Evolutionary conservation across 1,284 basidiomycete species (phyloP), one percentile per base, ranked within the genome.

Genomic region (Waitea zeae): DNA sequence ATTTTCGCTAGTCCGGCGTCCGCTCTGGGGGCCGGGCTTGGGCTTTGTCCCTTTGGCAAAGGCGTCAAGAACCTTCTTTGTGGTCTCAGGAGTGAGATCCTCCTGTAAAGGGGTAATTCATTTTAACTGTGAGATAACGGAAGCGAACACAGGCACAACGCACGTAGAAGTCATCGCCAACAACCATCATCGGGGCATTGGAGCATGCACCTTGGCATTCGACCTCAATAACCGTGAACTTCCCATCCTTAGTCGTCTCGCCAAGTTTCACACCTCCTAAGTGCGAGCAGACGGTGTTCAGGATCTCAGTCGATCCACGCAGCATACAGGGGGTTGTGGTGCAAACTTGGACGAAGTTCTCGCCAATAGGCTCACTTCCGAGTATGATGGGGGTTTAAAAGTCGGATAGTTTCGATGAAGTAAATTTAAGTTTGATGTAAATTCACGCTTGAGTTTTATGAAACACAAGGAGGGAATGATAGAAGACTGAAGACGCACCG

Each of bases 281-380:
- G 50, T 95, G 81, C 36, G 66, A 57, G 54, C 86, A 77, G 39
- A 89, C 81, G 20, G 90, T 78, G 46, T 92, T 62, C 33, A 96
- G 69, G 46, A 97, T 92, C 38, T 83, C 78, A 44, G 78, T 84
- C 19, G 88, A 89, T 34, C 93, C 93, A 36, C 84, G 79, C 32
- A 99, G 69, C 81, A 93, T 92, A 64, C 95, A 98, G 13, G 93
- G 93, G 7, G 95, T 98, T 26, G 93, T 98, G 27, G 95, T 98
- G 69, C 95, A 99, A 38, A 98, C 83, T 60, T 98, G 93, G 20
- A 99, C 74, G 50, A 98, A 96, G 58, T 95, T 70, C 49, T 86
- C 64, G 36, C 90, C 93, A 39, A 97, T 89, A 5, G 93, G 95
- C 57, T 95, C 90, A 34, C 88, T 88, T 42, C 17, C 44, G 3